Evolutionary conservation across 345 rosid species (phyloP), one percentile per base, ranked within the genome.

Genomic region (Citrus unshiu): DNA sequence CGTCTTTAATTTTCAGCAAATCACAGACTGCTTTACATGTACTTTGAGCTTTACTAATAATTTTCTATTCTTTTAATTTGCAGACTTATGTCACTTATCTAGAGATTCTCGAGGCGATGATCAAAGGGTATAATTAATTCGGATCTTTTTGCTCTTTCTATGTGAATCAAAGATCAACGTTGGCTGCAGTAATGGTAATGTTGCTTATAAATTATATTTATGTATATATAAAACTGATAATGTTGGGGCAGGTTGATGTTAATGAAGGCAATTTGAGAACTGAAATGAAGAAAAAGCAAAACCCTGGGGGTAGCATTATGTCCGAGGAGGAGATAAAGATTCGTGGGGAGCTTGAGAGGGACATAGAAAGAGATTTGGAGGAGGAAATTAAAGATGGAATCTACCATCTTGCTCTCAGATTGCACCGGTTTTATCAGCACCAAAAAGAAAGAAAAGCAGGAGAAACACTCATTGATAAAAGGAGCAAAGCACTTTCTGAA

Each of bases 351-450:
- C 93, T 93, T 4, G 97, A 93, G 74, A 79, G 39, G 74, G 95
- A 93, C 9, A 87, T 90, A 7, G 97, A 95, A 70, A 89, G 80
- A 68, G 84, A 87, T 74, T 82, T 95, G 85, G 98, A 95, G 87
- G 90, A 88, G 54, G 97, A 91, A 75, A 88, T 95, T 64, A 95
- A 93, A 70, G 96, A 87, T 56, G 93, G 88, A 64, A 93, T 93
- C 8, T 90, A 86, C 80, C 87, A 80, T 69, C 90, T 91, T 2
- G 91, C 96, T 49, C 78, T 93, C 9, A 90, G 91, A 79, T 84
- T 95, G 60, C 93, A 89, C 67, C 80, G 93, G 29, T 86, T 95
- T 56, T 90, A 95, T 82, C 90, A 62, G 25, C 90, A 86, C 78
- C 83, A 85, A 81, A 89, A 81, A 39, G 89, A 88, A 84, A 89